These are phyloP conservation scores for Trypanosoma cruzi DNA, from an alignment of 208 protist species.

Conservation along the genomic window DNA sequence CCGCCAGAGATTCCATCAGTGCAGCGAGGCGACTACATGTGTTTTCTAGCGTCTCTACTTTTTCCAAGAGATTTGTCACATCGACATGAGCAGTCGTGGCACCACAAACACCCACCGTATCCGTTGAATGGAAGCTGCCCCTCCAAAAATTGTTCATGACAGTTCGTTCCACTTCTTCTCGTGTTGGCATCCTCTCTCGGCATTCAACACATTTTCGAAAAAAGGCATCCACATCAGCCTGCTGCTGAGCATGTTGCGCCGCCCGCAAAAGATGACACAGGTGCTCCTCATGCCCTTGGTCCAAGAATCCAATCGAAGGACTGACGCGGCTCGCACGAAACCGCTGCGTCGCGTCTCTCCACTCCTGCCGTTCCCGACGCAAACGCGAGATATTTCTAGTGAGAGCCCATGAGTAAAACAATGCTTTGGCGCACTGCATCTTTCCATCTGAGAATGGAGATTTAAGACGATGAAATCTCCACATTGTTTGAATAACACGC, in stretches of 20 bases:
- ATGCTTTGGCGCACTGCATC: slow-evolving; percentile 32
- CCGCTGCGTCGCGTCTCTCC: slow-evolving; percentile 33
- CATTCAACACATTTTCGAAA: slow-evolving; percentile 19
- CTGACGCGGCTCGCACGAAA: slow-evolving; percentile 39
- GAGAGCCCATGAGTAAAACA: slow-evolving; percentile 39
- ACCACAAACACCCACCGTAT: neutral
- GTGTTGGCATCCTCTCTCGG: slow-evolving; percentile 15
- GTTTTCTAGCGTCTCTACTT: slow-evolving; percentile 36
- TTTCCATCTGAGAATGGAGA: slow-evolving; percentile 19
- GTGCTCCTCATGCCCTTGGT: slow-evolving; percentile 43
- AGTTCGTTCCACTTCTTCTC: slow-evolving; percentile 54
- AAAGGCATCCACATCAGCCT: slow-evolving; percentile 62
- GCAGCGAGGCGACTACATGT: slow-evolving; percentile 35
- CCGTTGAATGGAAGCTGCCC: neutral
- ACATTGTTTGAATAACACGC: slow-evolving; percentile 57
- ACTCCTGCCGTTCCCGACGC: slow-evolving; percentile 46
- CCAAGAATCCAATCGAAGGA: slow-evolving; percentile 50
- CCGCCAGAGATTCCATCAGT: slow-evolving; percentile 45
- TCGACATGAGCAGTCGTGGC: slow-evolving; percentile 12
- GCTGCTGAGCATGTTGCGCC: slow-evolving; percentile 55
- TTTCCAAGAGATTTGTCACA: slow-evolving; percentile 25
- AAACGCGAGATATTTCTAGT: slow-evolving; percentile 43
- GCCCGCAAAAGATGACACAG: slow-evolving; percentile 34
- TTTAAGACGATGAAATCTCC: slow-evolving; percentile 44
- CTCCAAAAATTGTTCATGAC: slow-evolving; percentile 28